These are phyloP conservation scores for Geum urbanum DNA, from an alignment of 306 rosid genomes.

Conservation along the genomic window DNA sequence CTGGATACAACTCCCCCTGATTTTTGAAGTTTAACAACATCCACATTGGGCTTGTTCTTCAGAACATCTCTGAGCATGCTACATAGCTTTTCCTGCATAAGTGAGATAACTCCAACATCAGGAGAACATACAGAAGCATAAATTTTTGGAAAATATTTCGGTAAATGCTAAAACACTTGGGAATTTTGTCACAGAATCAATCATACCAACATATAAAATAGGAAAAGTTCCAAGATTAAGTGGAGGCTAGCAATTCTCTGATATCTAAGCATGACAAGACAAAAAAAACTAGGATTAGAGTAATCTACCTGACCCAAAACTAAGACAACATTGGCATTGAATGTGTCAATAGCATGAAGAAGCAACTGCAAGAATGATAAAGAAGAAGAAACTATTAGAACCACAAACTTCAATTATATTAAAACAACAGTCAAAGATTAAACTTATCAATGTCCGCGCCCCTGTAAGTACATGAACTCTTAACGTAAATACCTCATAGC, in stretches of 20 bases:
- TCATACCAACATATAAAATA: background rate
- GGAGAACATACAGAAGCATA: background rate
- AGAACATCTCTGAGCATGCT: constrained; percentile 86
- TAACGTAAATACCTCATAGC: constrained; percentile 66
- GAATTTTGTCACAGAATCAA: background rate
- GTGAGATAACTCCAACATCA: constrained; percentile 23
- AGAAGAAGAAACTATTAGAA: constrained; percentile 12
- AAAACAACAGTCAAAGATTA: background rate
- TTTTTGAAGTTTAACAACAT: constrained; percentile 91
- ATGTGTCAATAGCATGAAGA: constrained; percentile 76
- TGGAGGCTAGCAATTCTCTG: background rate
- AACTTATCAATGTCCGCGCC: background rate
- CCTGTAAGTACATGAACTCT: background rate
- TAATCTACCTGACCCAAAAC: constrained; percentile 88
- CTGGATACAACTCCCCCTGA: constrained; percentile 97
- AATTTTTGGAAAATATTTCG: background rate
- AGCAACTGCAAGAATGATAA: constrained; percentile 62
- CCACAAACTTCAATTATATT: constrained; percentile 6
- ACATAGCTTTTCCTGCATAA: constrained; percentile 77
- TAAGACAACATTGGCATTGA: constrained; percentile 80
- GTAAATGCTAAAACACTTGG: background rate
- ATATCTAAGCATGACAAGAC: background rate
- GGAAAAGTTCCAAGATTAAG: background rate
- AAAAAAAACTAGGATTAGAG: background rate
- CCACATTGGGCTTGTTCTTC: constrained; percentile 73